phyloP scores from a whole-genome alignment of 2,329 filamentous ascomycete genomes.

The Fusarium sp. region DNA sequence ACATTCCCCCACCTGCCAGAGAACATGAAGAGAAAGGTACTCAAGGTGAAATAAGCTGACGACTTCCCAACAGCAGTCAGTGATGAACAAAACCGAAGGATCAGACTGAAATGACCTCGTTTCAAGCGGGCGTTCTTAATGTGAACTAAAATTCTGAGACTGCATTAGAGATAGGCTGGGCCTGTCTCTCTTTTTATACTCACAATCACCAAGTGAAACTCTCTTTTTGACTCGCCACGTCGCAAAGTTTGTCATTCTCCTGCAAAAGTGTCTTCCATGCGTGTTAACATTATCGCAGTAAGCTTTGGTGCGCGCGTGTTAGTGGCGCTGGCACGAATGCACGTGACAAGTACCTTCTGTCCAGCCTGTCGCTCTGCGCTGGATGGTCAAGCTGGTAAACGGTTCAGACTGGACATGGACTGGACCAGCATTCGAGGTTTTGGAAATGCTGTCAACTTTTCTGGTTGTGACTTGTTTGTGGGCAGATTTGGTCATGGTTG shows the following conservation, averaged over 20 bases:
- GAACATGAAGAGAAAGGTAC: neutral
- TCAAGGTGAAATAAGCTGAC: neutral
- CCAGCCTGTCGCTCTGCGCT: neutral
- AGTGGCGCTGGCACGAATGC: neutral
- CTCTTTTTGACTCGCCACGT: neutral
- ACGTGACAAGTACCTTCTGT: neutral
- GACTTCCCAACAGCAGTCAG: conserved; percentile 1
- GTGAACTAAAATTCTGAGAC: neutral
- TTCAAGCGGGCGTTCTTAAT: neutral
- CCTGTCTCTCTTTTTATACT: neutral
- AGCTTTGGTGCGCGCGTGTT: neutral
- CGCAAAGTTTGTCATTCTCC: neutral
- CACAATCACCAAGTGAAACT: neutral
- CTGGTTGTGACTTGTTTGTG: rapidly evolving
- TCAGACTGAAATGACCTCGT: neutral
- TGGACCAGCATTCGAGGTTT: neutral
- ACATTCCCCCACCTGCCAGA: neutral
- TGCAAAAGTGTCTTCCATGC: neutral
- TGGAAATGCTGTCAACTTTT: rapidly evolving
- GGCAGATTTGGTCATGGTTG: rapidly evolving
- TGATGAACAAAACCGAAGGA: neutral
- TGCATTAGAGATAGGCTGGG: neutral
- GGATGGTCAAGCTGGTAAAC: neutral
- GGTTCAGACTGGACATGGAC: no score
- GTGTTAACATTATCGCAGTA: neutral